Percentiles rank a stretch among this genome's conserved stretches.
These are phyloP conservation scores for Acidiella bohemica DNA, from an alignment of 495 filamentous ascomycete species.

Conservation along the genomic window DNA sequence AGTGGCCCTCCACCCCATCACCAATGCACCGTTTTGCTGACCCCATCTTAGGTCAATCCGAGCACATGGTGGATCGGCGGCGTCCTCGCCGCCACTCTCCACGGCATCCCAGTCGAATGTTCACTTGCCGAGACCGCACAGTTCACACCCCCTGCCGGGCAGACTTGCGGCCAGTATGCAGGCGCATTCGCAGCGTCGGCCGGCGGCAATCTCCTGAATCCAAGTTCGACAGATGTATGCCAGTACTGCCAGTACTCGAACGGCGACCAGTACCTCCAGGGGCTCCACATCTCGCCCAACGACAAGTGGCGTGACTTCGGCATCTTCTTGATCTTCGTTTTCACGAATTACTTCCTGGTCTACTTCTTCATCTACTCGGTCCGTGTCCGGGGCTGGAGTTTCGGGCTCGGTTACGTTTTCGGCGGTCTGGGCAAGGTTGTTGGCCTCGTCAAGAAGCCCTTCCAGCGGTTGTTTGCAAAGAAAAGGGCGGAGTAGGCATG, in stretches of 20 bases:
- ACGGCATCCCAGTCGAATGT: conserved; percentile 44
- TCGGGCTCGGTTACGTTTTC: conserved; percentile 52
- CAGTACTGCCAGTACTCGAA: conserved; percentile 57
- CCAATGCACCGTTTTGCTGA: too few species aligned
- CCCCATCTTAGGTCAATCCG: conserved; percentile 30
- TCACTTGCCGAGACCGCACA: conserved; percentile 44
- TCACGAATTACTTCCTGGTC: conserved; percentile 64
- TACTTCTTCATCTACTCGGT: conserved; percentile 81
- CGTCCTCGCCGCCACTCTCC: conserved; percentile 49
- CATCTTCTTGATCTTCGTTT: conserved; percentile 62
- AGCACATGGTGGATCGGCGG: conserved; percentile 56
- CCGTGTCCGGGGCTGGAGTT: conserved; percentile 57
- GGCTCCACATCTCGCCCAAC: conserved; percentile 48
- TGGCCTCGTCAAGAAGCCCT: conserved; percentile 19
- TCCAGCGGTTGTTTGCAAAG: conserved; percentile 11
- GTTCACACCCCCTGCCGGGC: conserved; percentile 50
- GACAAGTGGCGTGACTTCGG: conserved; percentile 68
- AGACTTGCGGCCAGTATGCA: conserved; percentile 49
- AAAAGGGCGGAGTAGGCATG: conserved; percentile 7
- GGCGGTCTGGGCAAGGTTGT: conserved; percentile 36
- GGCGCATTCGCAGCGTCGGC: conserved; percentile 26
- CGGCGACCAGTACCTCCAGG: conserved; percentile 49
- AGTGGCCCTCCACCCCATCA: too few species aligned
- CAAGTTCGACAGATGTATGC: conserved; percentile 43
- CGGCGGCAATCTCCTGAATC: conserved; percentile 46